Evolutionary conservation across 345 rosid genomes (phyloP).

Genomic region (Laguncularia racemosa): DNA sequence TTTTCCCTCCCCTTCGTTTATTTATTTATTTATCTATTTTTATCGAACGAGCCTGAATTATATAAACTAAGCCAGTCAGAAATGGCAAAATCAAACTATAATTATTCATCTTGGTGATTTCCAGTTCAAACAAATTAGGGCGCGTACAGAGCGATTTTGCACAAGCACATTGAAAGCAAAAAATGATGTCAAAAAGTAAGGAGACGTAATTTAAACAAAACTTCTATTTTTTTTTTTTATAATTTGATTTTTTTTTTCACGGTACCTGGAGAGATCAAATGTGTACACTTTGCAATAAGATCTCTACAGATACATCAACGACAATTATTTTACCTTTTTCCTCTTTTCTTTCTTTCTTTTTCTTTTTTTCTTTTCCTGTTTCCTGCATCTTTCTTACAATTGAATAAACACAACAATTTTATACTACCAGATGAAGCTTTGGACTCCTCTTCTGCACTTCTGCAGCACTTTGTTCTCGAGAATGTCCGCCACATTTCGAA

Average conservation of each 20-base stretch:
- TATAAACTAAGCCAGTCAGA: too few relatives aligned
- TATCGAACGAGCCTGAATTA: too few relatives aligned
- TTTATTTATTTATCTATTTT: too few relatives aligned
- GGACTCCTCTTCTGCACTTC: constrained; percentile 18
- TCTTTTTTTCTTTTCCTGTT: not conserved
- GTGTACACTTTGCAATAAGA: constrained; percentile 39
- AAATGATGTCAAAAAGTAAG: not conserved
- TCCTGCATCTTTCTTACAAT: constrained; percentile 2
- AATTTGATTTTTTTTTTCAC: constrained; percentile 8
- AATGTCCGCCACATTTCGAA: constrained; percentile 25
- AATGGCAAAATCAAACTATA: too few relatives aligned
- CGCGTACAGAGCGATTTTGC: too few relatives aligned
- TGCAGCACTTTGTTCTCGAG: constrained; percentile 33
- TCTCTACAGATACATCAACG: constrained; percentile 19
- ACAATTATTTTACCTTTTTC: not conserved
- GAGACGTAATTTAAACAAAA: constrained; percentile 4
- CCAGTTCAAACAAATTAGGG: too few relatives aligned
- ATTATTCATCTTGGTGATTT: too few relatives aligned
- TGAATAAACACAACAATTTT: not conserved
- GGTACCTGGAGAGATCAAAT: constrained; percentile 24
- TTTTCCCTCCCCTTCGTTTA: too few relatives aligned
- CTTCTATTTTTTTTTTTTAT: not conserved
- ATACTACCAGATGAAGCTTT: not conserved
- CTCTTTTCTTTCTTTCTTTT: not conserved
- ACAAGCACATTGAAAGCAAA: too few relatives aligned